These are phyloP conservation scores for Colletotrichum noveboracense DNA, from an alignment of 2,329 filamentous ascomycete genomes.

Conservation along the genomic window DNA sequence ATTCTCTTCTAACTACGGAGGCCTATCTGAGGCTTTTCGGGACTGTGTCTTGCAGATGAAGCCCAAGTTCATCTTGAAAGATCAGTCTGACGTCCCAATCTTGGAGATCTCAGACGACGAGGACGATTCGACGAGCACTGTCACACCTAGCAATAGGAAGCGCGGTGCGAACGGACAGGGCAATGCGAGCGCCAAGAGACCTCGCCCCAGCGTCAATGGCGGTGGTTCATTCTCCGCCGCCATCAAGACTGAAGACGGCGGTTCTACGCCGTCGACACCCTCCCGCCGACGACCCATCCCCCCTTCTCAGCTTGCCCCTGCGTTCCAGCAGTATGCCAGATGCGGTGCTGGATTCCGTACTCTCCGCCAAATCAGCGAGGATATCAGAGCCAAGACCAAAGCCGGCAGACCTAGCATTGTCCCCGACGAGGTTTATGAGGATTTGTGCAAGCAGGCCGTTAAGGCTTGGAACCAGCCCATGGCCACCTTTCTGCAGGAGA, in stretches of 20 bases:
- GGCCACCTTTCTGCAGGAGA: conserved; percentile 49
- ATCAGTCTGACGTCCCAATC: conserved; percentile 37
- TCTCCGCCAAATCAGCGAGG: conserved; percentile 55
- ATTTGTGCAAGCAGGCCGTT: conserved; percentile 62
- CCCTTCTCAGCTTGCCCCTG: conserved; percentile 20
- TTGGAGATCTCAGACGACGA: conserved; percentile 46
- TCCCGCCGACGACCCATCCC: conserved; percentile 14
- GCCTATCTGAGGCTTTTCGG: conserved; percentile 57
- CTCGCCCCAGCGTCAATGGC: neutral
- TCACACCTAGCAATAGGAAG: conserved; percentile 25
- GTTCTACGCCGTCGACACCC: neutral
- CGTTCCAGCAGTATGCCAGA: conserved; percentile 43
- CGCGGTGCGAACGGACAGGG: conserved; percentile 24
- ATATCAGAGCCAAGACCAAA: conserved; percentile 59
- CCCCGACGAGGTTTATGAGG: conserved; percentile 64
- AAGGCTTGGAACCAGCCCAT: conserved; percentile 62
- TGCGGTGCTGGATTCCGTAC: conserved; percentile 48
- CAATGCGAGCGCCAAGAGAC: conserved; percentile 18
- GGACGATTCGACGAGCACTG: conserved; percentile 25
- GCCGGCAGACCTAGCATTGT: conserved; percentile 65
- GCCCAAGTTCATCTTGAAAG: conserved; percentile 48
- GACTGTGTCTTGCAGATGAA: conserved; percentile 50
- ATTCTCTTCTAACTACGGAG: conserved; percentile 50
- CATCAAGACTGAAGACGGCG: conserved; percentile 43
- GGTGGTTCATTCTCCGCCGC: conserved; percentile 18